Evolutionary conservation across 208 protist genomes (phyloP).

Genomic region (Vickermania spadyakhi): DNA sequence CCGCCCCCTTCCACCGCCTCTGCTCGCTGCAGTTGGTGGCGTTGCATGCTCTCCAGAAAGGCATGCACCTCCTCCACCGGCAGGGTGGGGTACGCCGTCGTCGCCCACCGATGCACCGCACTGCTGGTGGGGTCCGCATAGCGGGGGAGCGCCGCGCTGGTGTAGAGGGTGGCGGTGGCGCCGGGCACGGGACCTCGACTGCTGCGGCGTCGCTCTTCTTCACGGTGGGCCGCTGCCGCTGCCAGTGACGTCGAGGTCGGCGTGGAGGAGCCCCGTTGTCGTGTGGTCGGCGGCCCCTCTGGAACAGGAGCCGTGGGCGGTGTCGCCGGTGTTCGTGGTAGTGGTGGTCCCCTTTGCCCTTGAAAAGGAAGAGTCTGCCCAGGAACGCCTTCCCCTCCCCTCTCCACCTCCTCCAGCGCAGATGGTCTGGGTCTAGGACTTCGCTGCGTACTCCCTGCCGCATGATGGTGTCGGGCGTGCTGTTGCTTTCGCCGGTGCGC

Average conservation of each 20-base stretch:
- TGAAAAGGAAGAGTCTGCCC: no score
- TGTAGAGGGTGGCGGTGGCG: neutral
- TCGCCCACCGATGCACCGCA: neutral
- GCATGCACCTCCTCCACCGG: neutral
- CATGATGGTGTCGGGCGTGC: neutral
- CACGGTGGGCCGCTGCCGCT: neutral
- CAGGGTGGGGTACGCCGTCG: neutral
- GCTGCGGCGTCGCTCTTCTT: neutral
- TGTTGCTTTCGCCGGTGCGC: neutral
- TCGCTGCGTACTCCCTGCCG: neutral
- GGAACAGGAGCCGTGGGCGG: neutral
- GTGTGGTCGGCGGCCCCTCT: no score
- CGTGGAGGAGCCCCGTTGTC: neutral
- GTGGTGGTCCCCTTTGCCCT: no score
- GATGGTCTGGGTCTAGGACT: neutral
- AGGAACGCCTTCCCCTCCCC: no score
- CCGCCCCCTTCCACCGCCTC: no score
- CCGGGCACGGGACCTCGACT: no score
- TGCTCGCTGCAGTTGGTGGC: no score
- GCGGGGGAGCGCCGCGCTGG: neutral
- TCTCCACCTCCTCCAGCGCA: neutral
- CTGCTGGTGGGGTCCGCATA: neutral
- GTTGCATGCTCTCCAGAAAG: neutral
- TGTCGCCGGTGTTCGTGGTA: neutral
- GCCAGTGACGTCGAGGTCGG: neutral